A percentile compares a stretch with the other conserved stretches of the same genome.
Evolutionary conservation across 73 alveolate genomes (phyloP).

Genomic region (Paraurostyla sp.): DNA sequence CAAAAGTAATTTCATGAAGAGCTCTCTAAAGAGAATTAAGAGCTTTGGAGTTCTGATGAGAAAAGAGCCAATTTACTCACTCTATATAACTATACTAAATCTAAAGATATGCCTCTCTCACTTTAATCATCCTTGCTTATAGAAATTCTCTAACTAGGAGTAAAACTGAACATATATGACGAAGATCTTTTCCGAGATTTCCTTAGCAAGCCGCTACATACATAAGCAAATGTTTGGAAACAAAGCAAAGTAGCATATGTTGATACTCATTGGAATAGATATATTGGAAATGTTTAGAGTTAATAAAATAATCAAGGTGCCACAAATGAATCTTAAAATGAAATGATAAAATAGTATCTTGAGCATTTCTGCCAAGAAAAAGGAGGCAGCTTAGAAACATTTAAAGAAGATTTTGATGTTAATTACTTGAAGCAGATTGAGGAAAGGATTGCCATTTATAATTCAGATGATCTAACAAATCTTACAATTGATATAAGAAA

Average conservation of each 20-base stretch:
- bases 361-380: slow-evolving; percentile 60
- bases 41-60: slow-evolving; percentile 36
- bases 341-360: slow-evolving; percentile 16
- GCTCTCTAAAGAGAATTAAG: slow-evolving; percentile 27
- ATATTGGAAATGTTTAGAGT: slow-evolving; percentile 37
- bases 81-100: slow-evolving; percentile 40
- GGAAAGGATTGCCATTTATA: background rate
- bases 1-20: slow-evolving; percentile 44
- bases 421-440: slow-evolving; percentile 24
- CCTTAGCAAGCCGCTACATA: slow-evolving; percentile 42
- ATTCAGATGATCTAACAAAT: slow-evolving; percentile 23
- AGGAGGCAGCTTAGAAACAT: slow-evolving; percentile 10
- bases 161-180: slow-evolving; percentile 62
- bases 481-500: background rate
- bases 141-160: slow-evolving; percentile 64
- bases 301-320: background rate
- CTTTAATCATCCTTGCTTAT: slow-evolving; percentile 1
- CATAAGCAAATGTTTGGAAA: background rate
- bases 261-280: slow-evolving; percentile 58
- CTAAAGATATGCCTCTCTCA: slow-evolving; percentile 48
- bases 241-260: background rate
- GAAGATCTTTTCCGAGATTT: slow-evolving; percentile 60
- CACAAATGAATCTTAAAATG: background rate
- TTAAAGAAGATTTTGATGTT: slow-evolving; percentile 34
- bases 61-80: slow-evolving; percentile 33